phyloP scores from a whole-genome alignment of 148 eudicot species.

The Simmondsia chinensis region DNA sequence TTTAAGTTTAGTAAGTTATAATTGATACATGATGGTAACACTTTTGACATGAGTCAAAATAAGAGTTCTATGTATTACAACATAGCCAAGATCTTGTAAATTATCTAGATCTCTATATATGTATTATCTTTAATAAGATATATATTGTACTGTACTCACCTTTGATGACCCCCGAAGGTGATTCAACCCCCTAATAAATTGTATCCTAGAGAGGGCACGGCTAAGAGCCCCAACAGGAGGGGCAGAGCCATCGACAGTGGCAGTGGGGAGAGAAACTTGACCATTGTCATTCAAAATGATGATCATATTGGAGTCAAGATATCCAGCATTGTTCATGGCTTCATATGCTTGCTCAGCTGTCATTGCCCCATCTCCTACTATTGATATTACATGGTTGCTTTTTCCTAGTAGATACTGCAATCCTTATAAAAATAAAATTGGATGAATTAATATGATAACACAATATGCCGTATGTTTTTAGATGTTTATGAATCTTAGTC shows the following conservation, averaged over 20 bases:
- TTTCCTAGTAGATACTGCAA: constrained; percentile 68
- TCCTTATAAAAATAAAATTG: constrained; percentile 22
- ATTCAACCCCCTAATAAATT: constrained; percentile 42
- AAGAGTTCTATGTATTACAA: no score
- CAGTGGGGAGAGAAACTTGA: constrained; percentile 75
- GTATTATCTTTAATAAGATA: no score
- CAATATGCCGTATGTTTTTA: no score
- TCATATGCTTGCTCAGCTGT: constrained; percentile 86
- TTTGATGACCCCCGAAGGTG: constrained; percentile 64
- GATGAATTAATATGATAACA: neutral
- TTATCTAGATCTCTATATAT: no score
- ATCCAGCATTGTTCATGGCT: constrained; percentile 79
- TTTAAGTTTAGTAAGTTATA: no score
- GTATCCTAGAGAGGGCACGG: constrained; percentile 43
- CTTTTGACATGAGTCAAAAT: no score
- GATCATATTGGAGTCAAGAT: constrained; percentile 53
- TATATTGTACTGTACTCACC: no score
- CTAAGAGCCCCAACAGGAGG: constrained; percentile 82
- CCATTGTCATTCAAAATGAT: constrained; percentile 59
- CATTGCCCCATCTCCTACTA: constrained; percentile 84
- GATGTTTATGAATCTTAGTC: no score
- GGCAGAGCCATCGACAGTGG: constrained; percentile 69
- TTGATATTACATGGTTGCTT: constrained; percentile 46
- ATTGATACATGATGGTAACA: no score
- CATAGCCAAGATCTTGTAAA: no score